Percentiles rank a stretch among this genome's conserved stretches.
These are phyloP conservation scores for Trichophyton verrucosum DNA, from an alignment of 2,329 filamentous ascomycete species.

Conservation along the genomic window DNA sequence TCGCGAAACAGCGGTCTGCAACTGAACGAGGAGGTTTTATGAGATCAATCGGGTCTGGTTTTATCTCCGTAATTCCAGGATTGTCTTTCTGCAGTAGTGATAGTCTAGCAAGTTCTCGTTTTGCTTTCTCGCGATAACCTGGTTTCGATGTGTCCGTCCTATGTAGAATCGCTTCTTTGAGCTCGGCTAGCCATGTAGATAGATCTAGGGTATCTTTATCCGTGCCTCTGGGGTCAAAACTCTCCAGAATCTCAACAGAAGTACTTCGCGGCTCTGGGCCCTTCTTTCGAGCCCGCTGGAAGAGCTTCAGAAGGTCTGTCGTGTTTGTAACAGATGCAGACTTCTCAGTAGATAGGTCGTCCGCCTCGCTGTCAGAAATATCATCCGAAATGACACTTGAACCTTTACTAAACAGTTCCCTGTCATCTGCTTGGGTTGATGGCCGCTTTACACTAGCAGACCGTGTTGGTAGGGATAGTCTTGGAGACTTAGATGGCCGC, in stretches of 20 bases:
- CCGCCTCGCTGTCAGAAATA: not conserved
- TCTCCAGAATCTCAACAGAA: not conserved
- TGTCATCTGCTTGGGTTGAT: not conserved
- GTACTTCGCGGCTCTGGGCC: not conserved
- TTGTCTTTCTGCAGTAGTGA: slow-evolving; percentile 4
- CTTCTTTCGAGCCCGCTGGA: not conserved
- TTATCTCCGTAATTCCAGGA: not conserved
- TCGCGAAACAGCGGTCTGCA: slow-evolving; percentile 14
- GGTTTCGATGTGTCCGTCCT: slow-evolving; percentile 13
- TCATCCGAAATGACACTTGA: not conserved
- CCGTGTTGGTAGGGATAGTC: not conserved
- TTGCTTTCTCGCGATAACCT: slow-evolving; percentile 4
- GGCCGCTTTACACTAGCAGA: not conserved
- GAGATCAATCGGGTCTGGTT: slow-evolving; percentile 1
- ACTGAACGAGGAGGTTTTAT: slow-evolving; percentile 11
- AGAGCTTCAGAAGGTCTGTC: not conserved
- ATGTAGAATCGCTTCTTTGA: slow-evolving; percentile 12
- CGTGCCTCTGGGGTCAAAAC: not conserved
- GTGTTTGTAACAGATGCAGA: not conserved
- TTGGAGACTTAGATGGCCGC: not conserved
- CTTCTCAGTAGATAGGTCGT: not conserved
- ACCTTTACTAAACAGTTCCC: no score
- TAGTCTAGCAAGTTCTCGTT: slow-evolving; percentile 9
- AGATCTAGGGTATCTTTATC: not conserved
- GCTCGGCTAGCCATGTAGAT: not conserved